Conservation (phyloP, 257 asterid genomes). For the Eucommia ulmoides region DNA sequence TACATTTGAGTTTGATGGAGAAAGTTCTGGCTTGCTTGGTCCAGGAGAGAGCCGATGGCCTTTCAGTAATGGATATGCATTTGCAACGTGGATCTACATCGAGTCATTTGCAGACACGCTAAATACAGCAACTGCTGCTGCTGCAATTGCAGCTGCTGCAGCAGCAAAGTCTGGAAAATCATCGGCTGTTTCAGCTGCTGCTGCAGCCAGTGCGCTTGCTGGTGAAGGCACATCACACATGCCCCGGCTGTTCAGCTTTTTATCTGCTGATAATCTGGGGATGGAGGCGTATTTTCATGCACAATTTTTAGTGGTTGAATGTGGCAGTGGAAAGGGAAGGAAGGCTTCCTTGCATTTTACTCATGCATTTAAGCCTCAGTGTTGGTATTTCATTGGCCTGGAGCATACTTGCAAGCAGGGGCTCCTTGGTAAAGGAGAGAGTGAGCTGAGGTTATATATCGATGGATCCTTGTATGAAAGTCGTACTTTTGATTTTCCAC, state of each 20-base stretch:
- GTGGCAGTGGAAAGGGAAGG: constrained; percentile 96
- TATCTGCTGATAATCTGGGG: constrained; percentile 97
- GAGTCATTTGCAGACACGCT: constrained; percentile 97
- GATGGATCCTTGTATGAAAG: constrained; percentile 88
- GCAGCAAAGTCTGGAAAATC: constrained; percentile 96
- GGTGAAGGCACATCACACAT: constrained; percentile 99
- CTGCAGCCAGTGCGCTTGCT: constrained; percentile 98
- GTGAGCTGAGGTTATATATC: constrained; percentile 79
- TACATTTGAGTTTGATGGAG: constrained; percentile 97
- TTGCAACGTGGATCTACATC: constrained; percentile 93
- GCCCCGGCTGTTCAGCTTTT: constrained; percentile 96
- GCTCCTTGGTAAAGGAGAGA: constrained; percentile 88
- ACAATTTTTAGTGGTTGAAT: constrained; percentile 89
- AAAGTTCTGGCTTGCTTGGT: constrained; percentile 93
- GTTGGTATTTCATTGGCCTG: constrained; percentile 95
- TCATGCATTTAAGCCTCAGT: constrained; percentile 94
- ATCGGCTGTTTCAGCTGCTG: constrained; percentile 98
- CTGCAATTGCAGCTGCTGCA: constrained; percentile 99
- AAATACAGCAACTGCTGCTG: constrained; percentile 97
- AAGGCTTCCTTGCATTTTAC: constrained; percentile 94
- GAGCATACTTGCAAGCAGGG: constrained; percentile 91
- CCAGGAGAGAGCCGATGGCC: constrained; percentile 99
- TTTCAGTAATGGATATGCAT: constrained; percentile 79
- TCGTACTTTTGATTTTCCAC: constrained; percentile 91
- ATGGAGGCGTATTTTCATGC: constrained; percentile 99